Base-by-base conservation (phyloP, 371 early-diverging fungal species). In the Rhizopus delemar region DNA sequence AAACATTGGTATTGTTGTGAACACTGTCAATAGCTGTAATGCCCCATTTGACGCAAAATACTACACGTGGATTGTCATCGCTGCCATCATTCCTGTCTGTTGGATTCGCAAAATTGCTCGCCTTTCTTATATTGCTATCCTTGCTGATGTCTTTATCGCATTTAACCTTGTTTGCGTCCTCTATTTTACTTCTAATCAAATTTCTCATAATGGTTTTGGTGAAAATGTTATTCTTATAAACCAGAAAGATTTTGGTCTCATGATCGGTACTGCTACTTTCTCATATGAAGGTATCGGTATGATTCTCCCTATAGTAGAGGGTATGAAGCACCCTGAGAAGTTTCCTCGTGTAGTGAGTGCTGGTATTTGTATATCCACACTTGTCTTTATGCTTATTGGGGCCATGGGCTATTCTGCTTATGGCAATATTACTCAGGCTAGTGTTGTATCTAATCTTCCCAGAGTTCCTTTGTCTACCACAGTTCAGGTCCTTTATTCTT, bases 251-350 rank as follows among this genome's bases (percentile, higher is more conserved):
- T 90, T 92, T 69, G 85, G 84, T 11, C 66, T 91, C 39, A 88
- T 92, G 69, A 81, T 93, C 39, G 93, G 93, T 15, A 93, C 93
- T 29, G 91, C 93, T 46, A 87, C 92, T 55, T 93, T 90, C 74
- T 86, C 91, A 13, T 93, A 89, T 70, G 93, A 93, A 75, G 93
- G 93, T 49, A 87, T 92, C 45, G 73, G 69, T 34, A 70, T 73
- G 71, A 67, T 55, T 13, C 8, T 56, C 22, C 83, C 85, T 5
- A 78, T 85, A 56, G 78, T 80, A 8, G 78, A 85, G 63, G 81
- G 84, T n/a, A 85, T 86, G 86, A 80, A 78, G 38, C 73, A 81
- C 7, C 86, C 87, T 7, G 59, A 74, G 31, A 78, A 85, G 55
- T 91, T 93, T 58, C 78, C 82, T 22, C 53, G 53, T 3, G 87